phyloP scores from a whole-genome alignment of 352 stramenopile species.

The Globisporangium middletonii region DNA sequence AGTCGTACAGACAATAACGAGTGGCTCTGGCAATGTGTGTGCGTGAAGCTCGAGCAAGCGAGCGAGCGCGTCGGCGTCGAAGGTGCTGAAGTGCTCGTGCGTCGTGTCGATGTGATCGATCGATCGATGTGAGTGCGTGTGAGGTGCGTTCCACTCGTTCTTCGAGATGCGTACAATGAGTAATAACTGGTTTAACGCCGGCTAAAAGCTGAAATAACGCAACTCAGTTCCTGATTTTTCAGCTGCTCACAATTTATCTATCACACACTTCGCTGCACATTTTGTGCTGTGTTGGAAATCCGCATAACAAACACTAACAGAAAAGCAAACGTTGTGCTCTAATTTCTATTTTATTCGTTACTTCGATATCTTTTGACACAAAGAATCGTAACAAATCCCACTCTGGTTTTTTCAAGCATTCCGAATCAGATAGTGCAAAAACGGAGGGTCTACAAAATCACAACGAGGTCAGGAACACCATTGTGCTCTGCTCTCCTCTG shows the following conservation, averaged over 20 bases:
- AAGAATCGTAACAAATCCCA: too few species aligned
- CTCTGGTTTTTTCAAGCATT: too few species aligned
- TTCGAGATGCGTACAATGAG: neutral
- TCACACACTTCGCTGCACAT: neutral
- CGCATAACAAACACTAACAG: neutral
- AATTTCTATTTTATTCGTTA: too few species aligned
- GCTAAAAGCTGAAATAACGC: too few species aligned
- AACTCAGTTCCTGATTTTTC: neutral
- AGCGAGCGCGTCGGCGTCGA: too few species aligned
- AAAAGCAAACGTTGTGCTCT: neutral
- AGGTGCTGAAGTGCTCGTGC: neutral
- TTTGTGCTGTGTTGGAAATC: neutral
- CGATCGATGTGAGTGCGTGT: neutral
- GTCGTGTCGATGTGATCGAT: neutral
- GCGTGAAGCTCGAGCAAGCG: too few species aligned
- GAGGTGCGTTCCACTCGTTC: constrained; percentile 13
- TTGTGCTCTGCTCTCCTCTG: neutral
- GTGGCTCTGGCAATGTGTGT: too few species aligned
- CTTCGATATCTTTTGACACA: too few species aligned
- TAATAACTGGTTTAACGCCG: too few species aligned
- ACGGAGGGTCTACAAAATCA: neutral
- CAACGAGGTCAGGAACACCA: neutral
- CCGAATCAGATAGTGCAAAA: neutral
- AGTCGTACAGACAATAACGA: too few species aligned
- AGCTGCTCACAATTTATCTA: neutral